Conservation (phyloP, 352 stramenopile genomes). For the Globisporangium iwayamae region DNA sequence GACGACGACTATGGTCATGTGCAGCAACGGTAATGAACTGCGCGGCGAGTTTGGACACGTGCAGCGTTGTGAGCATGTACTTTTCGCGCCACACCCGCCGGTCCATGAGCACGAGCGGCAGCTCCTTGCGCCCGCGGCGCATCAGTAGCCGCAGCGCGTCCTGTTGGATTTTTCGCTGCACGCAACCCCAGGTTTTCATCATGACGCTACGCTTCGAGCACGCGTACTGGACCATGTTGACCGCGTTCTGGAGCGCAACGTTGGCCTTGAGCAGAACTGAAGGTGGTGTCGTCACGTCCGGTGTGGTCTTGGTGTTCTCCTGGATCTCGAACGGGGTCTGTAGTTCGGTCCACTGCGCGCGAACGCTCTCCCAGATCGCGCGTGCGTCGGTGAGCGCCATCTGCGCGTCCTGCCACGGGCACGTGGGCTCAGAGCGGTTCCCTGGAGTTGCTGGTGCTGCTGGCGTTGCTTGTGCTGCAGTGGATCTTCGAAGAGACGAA, state of each 20-base stretch:
- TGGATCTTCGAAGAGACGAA: conserved; percentile 5
- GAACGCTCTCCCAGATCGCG: conserved; percentile 41
- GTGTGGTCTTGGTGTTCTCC: conserved; percentile 29
- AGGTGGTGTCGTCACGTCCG: conserved; percentile 40
- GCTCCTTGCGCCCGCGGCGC: conserved; percentile 32
- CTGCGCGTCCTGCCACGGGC: conserved; percentile 59
- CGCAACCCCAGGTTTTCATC: conserved; percentile 47
- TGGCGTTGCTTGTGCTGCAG: not conserved
- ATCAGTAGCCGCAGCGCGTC: conserved; percentile 45
- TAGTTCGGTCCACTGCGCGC: conserved; percentile 57
- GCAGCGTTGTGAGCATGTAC: conserved; percentile 56
- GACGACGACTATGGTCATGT: not conserved
- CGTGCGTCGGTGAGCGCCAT: conserved; percentile 39
- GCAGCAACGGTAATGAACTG: conserved; percentile 12
- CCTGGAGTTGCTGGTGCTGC: not conserved
- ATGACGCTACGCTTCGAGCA: conserved; percentile 51
- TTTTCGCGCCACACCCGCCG: conserved; percentile 50
- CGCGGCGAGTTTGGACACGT: conserved; percentile 31
- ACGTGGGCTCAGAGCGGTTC: conserved; percentile 6
- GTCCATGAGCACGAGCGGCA: conserved; percentile 46
- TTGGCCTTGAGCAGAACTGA: conserved; percentile 53
- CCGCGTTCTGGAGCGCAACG: conserved; percentile 58
- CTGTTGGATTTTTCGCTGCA: conserved; percentile 58
- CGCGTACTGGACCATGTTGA: conserved; percentile 71
- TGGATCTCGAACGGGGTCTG: conserved; percentile 55